phyloP scores from a whole-genome alignment of 164 flowering plant genomes.

The Vitis rotundifolia region DNA sequence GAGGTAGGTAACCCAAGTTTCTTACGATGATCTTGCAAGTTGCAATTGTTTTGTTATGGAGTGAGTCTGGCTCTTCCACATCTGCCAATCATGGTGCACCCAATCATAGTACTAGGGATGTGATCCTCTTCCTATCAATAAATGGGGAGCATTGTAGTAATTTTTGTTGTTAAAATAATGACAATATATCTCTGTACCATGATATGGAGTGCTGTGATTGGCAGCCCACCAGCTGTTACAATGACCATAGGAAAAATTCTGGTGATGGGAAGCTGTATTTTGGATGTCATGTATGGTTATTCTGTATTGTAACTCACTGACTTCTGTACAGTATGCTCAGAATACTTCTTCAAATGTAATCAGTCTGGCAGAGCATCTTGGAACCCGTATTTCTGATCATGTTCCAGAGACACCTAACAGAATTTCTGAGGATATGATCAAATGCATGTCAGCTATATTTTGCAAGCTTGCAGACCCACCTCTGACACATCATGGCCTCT shows the following conservation, averaged over 20 bases:
- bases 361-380: slow-evolving; percentile 66
- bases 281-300: neutral
- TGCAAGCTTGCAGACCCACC: slow-evolving; percentile 81
- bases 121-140: neutral
- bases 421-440: slow-evolving; percentile 87
- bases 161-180: neutral
- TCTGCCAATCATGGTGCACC: neutral
- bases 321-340: slow-evolving; percentile 47
- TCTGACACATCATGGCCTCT: slow-evolving; percentile 43
- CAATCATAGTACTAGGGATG: too few relatives aligned
- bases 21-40: neutral
- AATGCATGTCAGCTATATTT: slow-evolving; percentile 77
- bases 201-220: neutral
- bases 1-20: slow-evolving; percentile 47
- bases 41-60: neutral
- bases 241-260: neutral
- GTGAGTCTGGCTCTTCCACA: neutral
- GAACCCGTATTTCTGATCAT: slow-evolving; percentile 72
- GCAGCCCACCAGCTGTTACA: neutral
- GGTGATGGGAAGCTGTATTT: neutral
- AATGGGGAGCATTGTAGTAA: neutral
- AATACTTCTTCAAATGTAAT: slow-evolving; percentile 43
- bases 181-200: neutral
- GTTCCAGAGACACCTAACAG: slow-evolving; percentile 71
- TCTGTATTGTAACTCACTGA: slow-evolving; percentile 7